A percentile compares a stretch with the other conserved stretches of the same genome.
Conservation (phyloP, 345 rosid species). For the Conringia planisiliqua region DNA sequence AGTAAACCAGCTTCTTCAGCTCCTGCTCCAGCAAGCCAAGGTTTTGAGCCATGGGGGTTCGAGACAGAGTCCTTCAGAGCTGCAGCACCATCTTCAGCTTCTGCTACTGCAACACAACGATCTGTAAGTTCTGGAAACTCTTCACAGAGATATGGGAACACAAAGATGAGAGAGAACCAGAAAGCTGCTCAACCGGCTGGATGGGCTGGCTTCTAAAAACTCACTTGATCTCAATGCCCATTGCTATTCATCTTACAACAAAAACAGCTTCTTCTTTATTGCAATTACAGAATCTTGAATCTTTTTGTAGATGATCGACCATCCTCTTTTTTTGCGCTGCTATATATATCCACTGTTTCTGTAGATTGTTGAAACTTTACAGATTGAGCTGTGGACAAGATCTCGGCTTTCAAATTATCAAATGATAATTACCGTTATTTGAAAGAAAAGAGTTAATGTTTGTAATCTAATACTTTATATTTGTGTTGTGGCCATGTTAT, state of each 20-base stretch:
- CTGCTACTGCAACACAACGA: constrained; percentile 37
- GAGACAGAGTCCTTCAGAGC: constrained; percentile 75
- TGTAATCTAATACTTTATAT: not conserved
- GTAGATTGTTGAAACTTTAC: not conserved
- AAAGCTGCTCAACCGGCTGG: constrained; percentile 81
- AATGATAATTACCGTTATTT: not conserved
- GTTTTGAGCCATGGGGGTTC: constrained; percentile 74
- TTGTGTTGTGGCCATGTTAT: not conserved
- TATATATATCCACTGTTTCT: constrained; percentile 12
- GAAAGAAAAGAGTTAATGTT: not conserved
- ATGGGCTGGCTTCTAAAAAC: constrained; percentile 88
- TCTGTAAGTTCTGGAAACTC: constrained; percentile 48
- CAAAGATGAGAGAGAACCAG: constrained; percentile 47
- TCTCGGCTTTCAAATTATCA: not conserved
- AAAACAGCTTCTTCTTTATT: not conserved
- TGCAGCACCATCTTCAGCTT: constrained; percentile 35
- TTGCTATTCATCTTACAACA: not conserved
- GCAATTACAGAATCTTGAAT: constrained; percentile 16
- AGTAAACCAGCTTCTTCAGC: constrained; percentile 48
- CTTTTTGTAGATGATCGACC: constrained; percentile 33
- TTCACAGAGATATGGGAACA: constrained; percentile 41
- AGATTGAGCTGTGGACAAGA: not conserved
- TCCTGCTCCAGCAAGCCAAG: constrained; percentile 41
- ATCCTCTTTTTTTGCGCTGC: constrained; percentile 8
- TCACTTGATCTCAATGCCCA: not conserved